Evolutionary conservation across 768 basidiomycete genomes (phyloP).

Genomic region (Boletus edulis): DNA sequence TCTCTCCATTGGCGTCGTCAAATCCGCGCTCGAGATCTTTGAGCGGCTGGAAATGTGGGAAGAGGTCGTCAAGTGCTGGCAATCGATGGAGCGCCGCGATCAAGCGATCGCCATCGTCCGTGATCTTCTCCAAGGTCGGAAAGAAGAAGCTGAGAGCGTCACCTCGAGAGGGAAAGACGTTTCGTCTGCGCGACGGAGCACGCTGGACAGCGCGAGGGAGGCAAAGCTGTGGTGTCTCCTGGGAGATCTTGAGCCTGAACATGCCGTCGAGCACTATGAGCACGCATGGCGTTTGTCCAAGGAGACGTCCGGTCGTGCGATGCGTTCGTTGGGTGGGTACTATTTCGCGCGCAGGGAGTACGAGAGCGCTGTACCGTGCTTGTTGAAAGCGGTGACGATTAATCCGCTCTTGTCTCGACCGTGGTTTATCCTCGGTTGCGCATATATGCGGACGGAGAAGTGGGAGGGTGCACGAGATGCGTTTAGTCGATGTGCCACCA

Average conservation of each 20-base stretch:
- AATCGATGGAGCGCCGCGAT: slow-evolving; percentile 73
- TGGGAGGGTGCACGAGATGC: slow-evolving; percentile 85
- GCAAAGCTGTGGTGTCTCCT: slow-evolving; percentile 95
- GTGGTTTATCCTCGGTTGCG: slow-evolving; percentile 98
- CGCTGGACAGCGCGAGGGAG: slow-evolving; percentile 65
- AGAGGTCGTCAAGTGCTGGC: slow-evolving; percentile 88
- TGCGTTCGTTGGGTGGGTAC: slow-evolving; percentile 87
- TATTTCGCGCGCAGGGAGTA: slow-evolving; percentile 72
- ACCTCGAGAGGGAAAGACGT: slow-evolving; percentile 56
- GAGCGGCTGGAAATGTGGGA: slow-evolving; percentile 98
- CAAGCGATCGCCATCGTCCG: slow-evolving; percentile 78
- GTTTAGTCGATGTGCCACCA: slow-evolving; percentile 80
- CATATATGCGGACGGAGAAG: slow-evolving; percentile 74
- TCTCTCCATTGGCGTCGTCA: slow-evolving; percentile 80
- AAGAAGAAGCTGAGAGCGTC: slow-evolving; percentile 78
- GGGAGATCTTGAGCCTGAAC: slow-evolving; percentile 82
- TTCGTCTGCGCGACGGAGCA: slow-evolving; percentile 38
- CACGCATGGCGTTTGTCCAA: slow-evolving; percentile 82
- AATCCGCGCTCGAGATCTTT: slow-evolving; percentile 91
- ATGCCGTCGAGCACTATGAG: slow-evolving; percentile 71
- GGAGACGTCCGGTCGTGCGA: slow-evolving; percentile 81
- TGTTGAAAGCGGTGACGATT: slow-evolving; percentile 77
- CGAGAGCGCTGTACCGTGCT: slow-evolving; percentile 56
- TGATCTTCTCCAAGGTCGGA: slow-evolving; percentile 80
- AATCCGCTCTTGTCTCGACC: slow-evolving; percentile 85